These are phyloP conservation scores for Wallemia mellicola DNA, from an alignment of 1,284 basidiomycete genomes.

Conservation along the genomic window DNA sequence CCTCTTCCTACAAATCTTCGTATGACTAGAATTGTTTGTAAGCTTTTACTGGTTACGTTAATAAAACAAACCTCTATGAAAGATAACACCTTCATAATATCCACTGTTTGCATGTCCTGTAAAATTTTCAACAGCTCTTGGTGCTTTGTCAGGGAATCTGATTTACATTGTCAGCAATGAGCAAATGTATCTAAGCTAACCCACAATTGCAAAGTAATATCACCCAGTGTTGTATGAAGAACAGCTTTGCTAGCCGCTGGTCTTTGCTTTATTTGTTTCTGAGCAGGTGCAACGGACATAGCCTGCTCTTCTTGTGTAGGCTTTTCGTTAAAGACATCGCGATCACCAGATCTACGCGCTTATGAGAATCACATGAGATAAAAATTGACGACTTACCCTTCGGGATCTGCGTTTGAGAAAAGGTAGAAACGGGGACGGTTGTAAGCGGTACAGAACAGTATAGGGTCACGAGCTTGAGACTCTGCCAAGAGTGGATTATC, in stretches of 20 bases:
- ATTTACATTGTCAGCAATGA: conserved; percentile 12
- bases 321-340: conserved; percentile 94
- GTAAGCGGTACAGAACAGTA: conserved; percentile 70
- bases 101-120: conserved; percentile 69
- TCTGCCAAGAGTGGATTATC: conserved; percentile 75
- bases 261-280: conserved; percentile 25
- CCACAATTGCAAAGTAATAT: conserved; percentile 24
- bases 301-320: conserved; percentile 88
- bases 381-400: conserved; percentile 24
- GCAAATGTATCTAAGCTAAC: background rate
- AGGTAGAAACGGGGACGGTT: conserved; percentile 88
- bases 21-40: conserved; percentile 29
- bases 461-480: conserved; percentile 57
- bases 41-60: too few species aligned
- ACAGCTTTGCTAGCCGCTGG: conserved; percentile 44
- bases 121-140: conserved; percentile 92
- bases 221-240: conserved; percentile 83
- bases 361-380: background rate
- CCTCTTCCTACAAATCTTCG: conserved; percentile 55
- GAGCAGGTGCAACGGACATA: conserved; percentile 35
- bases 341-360: conserved; percentile 30
- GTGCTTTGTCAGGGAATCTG: conserved; percentile 66
- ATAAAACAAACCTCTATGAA: conserved; percentile 32
- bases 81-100: conserved; percentile 79
- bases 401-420: conserved; percentile 71